Evolutionary conservation across 2,329 filamentous ascomycete genomes (phyloP).

Genomic region (Epichloe gansuensis): DNA sequence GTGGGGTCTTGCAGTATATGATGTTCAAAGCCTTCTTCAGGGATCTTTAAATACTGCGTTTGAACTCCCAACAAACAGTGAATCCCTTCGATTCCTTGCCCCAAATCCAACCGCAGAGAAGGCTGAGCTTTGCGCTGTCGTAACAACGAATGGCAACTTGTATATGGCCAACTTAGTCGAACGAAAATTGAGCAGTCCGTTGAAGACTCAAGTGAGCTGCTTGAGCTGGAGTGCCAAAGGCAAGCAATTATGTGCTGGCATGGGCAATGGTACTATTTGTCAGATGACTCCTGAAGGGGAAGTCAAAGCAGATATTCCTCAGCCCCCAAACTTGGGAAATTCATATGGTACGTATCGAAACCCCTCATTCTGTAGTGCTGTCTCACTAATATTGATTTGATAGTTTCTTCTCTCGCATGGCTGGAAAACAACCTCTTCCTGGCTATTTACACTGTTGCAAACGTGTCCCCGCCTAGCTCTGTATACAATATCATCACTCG

Average conservation of each 20-base stretch:
- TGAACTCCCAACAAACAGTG: slow-evolving; percentile 65
- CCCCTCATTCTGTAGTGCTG: not conserved
- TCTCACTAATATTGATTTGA: slow-evolving; percentile 8
- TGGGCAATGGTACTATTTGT: slow-evolving; percentile 64
- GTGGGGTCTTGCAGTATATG: slow-evolving; percentile 78
- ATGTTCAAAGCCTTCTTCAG: slow-evolving; percentile 55
- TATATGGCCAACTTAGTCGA: slow-evolving; percentile 72
- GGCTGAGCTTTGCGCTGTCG: slow-evolving; percentile 65
- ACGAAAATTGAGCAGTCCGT: slow-evolving; percentile 45
- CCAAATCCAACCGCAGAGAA: slow-evolving; percentile 70
- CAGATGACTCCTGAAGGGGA: slow-evolving; percentile 78
- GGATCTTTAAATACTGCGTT: slow-evolving; percentile 57
- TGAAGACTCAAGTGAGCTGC: slow-evolving; percentile 69
- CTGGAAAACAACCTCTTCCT: slow-evolving; percentile 80
- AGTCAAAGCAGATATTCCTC: slow-evolving; percentile 66
- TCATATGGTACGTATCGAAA: slow-evolving; percentile 50
- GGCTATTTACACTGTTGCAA: slow-evolving; percentile 59
- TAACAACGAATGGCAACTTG: slow-evolving; percentile 70
- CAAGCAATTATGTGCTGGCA: slow-evolving; percentile 82
- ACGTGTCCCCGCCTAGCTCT: slow-evolving; percentile 47
- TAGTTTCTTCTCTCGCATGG: slow-evolving; percentile 76
- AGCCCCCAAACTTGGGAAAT: slow-evolving; percentile 54
- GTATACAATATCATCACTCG: slow-evolving; percentile 72
- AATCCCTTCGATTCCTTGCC: slow-evolving; percentile 58
- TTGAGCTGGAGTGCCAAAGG: slow-evolving; percentile 86